Conservation (phyloP, 2,329 filamentous ascomycete species). For the Fusarium hostae region DNA sequence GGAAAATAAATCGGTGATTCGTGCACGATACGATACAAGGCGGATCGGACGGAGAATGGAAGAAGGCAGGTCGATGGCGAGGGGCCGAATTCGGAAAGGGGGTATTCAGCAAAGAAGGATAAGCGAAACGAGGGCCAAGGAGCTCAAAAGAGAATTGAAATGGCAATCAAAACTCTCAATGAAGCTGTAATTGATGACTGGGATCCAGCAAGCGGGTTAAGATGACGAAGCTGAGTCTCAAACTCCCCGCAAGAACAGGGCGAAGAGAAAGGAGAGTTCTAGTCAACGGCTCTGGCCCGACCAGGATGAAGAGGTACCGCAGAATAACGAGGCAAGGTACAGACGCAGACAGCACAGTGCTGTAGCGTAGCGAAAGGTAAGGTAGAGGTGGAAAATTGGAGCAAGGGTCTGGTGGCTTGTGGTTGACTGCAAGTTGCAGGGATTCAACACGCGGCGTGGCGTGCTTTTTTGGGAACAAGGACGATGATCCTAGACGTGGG, state of each 20-base stretch:
- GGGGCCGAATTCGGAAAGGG: constrained; percentile 26
- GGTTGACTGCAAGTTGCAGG: constrained; percentile 38
- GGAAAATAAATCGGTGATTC: constrained; percentile 17
- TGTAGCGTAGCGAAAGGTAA: constrained; percentile 32
- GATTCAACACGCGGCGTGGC: constrained; percentile 40
- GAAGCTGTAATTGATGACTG: constrained; percentile 22
- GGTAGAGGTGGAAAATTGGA: constrained; percentile 41
- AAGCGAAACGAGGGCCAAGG: constrained; percentile 7
- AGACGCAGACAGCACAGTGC: not conserved
- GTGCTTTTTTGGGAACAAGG: constrained; percentile 39
- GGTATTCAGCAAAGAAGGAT: constrained; percentile 8
- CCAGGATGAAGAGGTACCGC: constrained; percentile 20
- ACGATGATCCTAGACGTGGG: constrained; percentile 22
- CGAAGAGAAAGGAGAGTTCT: constrained; percentile 44
- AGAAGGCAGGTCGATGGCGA: constrained; percentile 18
- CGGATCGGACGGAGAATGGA: constrained; percentile 19
- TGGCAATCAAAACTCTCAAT: constrained; percentile 5
- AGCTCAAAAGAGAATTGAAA: constrained; percentile 16
- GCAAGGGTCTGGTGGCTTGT: constrained; percentile 43
- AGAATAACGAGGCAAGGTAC: constrained; percentile 12
- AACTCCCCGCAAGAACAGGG: constrained; percentile 45
- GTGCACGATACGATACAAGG: constrained; percentile 20
- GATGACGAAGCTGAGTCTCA: constrained; percentile 44
- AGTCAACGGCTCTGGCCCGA: constrained; percentile 32
- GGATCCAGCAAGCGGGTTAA: constrained; percentile 32